Evolutionary conservation across 257 asterid genomes (phyloP).

Genomic region (Linaria vulgaris): DNA sequence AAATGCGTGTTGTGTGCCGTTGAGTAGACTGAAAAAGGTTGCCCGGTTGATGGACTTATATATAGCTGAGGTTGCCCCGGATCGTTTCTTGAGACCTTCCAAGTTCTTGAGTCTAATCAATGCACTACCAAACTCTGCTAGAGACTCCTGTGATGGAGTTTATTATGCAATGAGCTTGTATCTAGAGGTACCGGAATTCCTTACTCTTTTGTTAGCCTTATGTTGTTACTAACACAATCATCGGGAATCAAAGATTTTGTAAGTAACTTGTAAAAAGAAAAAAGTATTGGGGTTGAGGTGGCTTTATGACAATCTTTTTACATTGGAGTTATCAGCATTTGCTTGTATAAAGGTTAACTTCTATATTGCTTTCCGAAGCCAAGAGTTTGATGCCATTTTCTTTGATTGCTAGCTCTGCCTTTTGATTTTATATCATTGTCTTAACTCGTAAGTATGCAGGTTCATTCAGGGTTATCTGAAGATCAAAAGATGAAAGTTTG

Average conservation of each 20-base stretch:
- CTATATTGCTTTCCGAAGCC: too few relatives aligned
- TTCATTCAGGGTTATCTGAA: constrained; percentile 62
- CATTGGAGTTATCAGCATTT: too few relatives aligned
- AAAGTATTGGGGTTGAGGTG: too few relatives aligned
- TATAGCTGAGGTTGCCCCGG: constrained; percentile 83
- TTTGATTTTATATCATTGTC: background rate
- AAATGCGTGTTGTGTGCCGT: constrained; percentile 61
- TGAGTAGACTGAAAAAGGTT: constrained; percentile 61
- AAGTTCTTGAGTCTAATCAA: constrained; percentile 59
- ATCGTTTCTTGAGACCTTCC: constrained; percentile 58
- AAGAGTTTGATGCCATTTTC: background rate
- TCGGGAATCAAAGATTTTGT: background rate
- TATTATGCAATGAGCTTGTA: constrained; percentile 65
- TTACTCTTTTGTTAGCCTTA: background rate
- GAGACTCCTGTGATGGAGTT: constrained; percentile 61
- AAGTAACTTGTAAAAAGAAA: background rate
- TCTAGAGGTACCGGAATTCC: constrained; percentile 47
- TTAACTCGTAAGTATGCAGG: constrained; percentile 36
- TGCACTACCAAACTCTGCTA: constrained; percentile 67
- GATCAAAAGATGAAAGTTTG: constrained; percentile 64
- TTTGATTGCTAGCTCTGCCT: background rate
- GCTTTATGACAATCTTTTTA: too few relatives aligned
- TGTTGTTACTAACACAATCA: background rate
- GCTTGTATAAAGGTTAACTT: too few relatives aligned
- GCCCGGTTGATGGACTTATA: constrained; percentile 59